Evolutionary conservation across 257 asterid genomes (phyloP).

Genomic region (Solanum pimpinellifolium): DNA sequence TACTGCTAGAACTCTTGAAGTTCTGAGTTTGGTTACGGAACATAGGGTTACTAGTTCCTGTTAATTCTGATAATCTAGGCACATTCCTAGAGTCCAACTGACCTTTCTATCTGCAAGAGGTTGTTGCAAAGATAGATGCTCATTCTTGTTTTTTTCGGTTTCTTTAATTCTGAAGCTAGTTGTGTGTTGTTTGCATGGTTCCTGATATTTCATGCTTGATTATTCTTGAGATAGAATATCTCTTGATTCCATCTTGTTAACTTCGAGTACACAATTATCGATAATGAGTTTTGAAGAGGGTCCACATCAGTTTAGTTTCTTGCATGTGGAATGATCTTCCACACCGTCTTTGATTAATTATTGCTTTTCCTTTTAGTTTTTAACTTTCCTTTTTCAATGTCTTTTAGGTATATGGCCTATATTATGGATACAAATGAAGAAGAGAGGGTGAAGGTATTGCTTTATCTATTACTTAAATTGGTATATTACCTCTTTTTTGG

Average conservation of each 20-base stretch:
- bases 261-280: not conserved
- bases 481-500: not conserved
- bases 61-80: not conserved
- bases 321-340: not conserved
- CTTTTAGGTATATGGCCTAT: constrained; percentile 90
- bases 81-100: not conserved
- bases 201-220: not conserved
- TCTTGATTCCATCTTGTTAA: not conserved
- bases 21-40: not conserved
- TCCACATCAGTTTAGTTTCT: not conserved
- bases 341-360: not conserved
- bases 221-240: not conserved
- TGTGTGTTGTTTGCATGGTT: not conserved
- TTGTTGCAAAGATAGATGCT: not conserved
- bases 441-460: constrained; percentile 82
- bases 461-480: not conserved
- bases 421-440: constrained; percentile 99
- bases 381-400: not conserved
- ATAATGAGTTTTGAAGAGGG: not conserved
- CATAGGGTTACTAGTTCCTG: not conserved
- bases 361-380: not conserved
- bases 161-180: not conserved
- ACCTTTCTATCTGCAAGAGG: not conserved
- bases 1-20: not conserved
- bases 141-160: not conserved